Conservation (phyloP, 2,329 filamentous ascomycete genomes). For the Aureobasidium zeae region DNA sequence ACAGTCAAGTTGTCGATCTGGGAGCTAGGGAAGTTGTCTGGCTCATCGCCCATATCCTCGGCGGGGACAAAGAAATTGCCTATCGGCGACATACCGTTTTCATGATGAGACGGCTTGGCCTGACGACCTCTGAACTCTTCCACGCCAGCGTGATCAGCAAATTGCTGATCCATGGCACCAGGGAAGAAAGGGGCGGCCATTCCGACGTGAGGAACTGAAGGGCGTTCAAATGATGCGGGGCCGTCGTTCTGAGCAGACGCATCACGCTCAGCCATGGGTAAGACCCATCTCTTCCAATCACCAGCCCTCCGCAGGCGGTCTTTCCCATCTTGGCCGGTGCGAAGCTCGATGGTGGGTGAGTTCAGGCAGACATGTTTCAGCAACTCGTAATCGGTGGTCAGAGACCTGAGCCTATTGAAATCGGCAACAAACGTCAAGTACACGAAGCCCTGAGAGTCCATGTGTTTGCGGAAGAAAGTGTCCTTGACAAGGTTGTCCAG, state of each 20-base stretch:
- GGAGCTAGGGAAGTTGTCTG: conserved; percentile 44
- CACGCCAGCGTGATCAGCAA: conserved; percentile 13
- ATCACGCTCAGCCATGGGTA: conserved; percentile 62
- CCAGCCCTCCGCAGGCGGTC: conserved; percentile 68
- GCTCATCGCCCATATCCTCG: conserved; percentile 24
- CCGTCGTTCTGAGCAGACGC: conserved; percentile 66
- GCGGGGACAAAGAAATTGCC: conserved; percentile 14
- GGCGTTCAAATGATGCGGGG: conserved; percentile 39
- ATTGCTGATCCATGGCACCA: conserved; percentile 15
- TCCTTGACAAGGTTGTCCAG: conserved; percentile 94
- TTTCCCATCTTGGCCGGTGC: conserved; percentile 63
- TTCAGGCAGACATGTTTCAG: conserved; percentile 67
- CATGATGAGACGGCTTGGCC: conserved; percentile 25
- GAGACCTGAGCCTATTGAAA: conserved; percentile 75
- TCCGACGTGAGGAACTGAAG: conserved; percentile 31
- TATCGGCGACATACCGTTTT: conserved; percentile 21
- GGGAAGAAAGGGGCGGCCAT: conserved; percentile 21
- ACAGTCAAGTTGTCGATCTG: conserved; percentile 45
- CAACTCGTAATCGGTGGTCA: conserved; percentile 63
- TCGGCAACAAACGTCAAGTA: conserved; percentile 65
- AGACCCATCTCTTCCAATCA: conserved; percentile 71
- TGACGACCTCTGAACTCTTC: conserved; percentile 19
- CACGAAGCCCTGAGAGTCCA: conserved; percentile 94
- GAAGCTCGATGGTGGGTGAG: conserved; percentile 64
- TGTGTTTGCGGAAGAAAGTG: conserved; percentile 73